A percentile compares a stretch with the other conserved stretches of the same genome.
phyloP scores from a whole-genome alignment of 2,329 filamentous ascomycete genomes.

The Talaromyces islandicus region DNA sequence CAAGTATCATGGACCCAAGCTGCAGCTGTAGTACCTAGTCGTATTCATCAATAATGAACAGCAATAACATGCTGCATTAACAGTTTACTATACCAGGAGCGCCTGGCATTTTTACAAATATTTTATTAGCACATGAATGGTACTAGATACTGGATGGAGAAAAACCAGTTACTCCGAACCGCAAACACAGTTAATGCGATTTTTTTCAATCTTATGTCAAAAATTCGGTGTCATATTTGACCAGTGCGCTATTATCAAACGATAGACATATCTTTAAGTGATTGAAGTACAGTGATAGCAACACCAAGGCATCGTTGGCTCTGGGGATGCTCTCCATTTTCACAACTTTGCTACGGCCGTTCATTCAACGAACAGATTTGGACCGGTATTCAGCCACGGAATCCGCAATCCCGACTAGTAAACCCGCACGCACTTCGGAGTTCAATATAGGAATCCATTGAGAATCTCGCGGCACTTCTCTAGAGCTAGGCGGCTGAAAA shows the following conservation, averaged over 20 bases:
- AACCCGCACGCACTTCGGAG: not conserved
- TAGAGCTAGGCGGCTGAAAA: constrained; percentile 1
- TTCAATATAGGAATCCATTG: not conserved
- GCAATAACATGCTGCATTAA: not conserved
- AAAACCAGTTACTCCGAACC: not conserved
- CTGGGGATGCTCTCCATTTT: not conserved
- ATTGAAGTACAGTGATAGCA: not conserved
- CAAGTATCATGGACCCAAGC: constrained; percentile 11
- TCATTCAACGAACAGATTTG: no score
- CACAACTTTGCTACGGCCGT: not conserved
- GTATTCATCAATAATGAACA: not conserved
- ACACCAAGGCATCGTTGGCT: not conserved
- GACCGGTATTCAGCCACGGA: not conserved
- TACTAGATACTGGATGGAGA: not conserved
- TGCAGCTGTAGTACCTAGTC: constrained; percentile 4
- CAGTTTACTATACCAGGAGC: not conserved
- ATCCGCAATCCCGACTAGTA: not conserved
- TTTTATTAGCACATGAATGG: not conserved
- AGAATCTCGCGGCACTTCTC: constrained; percentile 1
- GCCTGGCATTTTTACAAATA: not conserved
- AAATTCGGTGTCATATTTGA: not conserved
- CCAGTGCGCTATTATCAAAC: not conserved
- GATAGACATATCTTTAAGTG: not conserved
- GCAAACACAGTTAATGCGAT: not conserved
- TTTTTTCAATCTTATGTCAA: not conserved